Conservation (phyloP, 2,329 filamentous ascomycete species). For the Blastomyces parvus region DNA sequence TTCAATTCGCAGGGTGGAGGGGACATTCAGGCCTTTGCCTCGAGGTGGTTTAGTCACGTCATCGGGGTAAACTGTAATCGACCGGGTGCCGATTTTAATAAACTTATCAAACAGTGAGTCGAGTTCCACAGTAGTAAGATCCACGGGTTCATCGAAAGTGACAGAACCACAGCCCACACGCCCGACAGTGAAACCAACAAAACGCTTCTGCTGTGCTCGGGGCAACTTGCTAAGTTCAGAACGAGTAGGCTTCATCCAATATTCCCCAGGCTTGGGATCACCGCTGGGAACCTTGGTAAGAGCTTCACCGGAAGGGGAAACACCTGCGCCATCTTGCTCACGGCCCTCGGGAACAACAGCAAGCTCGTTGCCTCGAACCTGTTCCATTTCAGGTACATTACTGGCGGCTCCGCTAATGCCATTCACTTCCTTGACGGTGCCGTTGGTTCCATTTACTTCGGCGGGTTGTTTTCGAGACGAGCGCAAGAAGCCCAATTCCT, state of each 20-base stretch:
- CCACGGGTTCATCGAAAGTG: constrained; percentile 69
- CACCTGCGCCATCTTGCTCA: constrained; percentile 43
- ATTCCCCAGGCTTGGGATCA: constrained; percentile 58
- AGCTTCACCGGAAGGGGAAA: constrained; percentile 28
- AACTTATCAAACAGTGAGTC: constrained; percentile 71
- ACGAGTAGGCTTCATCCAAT: constrained; percentile 74
- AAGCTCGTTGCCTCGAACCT: constrained; percentile 64
- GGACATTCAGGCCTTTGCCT: constrained; percentile 86
- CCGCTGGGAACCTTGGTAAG: constrained; percentile 23
- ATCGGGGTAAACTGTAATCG: constrained; percentile 77
- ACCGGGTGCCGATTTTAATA: constrained; percentile 65
- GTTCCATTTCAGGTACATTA: constrained; percentile 55
- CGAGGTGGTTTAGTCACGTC: constrained; percentile 67
- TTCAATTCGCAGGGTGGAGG: constrained; percentile 74
- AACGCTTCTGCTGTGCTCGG: constrained; percentile 63
- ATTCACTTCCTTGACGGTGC: constrained; percentile 25
- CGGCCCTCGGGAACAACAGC: constrained; percentile 61
- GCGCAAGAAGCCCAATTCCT: constrained; percentile 53
- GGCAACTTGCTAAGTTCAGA: constrained; percentile 72
- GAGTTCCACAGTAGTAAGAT: constrained; percentile 68
- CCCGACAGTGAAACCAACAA: constrained; percentile 70
- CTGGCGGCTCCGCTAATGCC: constrained; percentile 14
- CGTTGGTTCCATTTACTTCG: constrained; percentile 33
- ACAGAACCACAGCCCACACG: constrained; percentile 73
- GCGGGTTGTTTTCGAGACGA: constrained; percentile 40